Percentiles rank a stretch among this genome's conserved stretches.
phyloP scores from a whole-genome alignment of 108 stramenopile genomes.

The Cyclostephanos invisitatus region DNA sequence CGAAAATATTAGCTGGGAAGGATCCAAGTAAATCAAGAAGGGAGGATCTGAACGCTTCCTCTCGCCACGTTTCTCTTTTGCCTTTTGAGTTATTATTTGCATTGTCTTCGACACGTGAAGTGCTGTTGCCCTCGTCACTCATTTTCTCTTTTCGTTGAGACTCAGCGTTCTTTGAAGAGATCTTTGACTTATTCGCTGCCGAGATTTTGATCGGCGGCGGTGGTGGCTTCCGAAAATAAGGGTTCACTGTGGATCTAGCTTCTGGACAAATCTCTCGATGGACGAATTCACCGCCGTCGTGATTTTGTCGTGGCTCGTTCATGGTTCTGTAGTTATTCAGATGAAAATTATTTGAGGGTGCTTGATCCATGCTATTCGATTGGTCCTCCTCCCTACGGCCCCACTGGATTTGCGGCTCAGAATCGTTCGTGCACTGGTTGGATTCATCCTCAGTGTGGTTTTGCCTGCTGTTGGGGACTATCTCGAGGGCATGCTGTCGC shows the following conservation, averaged over 20 bases:
- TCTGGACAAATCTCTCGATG: background rate
- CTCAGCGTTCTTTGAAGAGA: background rate
- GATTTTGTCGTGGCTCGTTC: background rate
- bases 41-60: slow-evolving; percentile 36
- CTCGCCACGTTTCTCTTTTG: slow-evolving; percentile 35
- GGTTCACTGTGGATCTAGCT: background rate
- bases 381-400: background rate
- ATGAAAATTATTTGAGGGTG: background rate
- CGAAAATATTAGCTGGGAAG: slow-evolving; percentile 15
- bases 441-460: background rate
- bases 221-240: slow-evolving; percentile 3
- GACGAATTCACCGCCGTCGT: background rate
- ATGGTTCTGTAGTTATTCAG: slow-evolving; percentile 1
- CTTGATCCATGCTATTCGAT: background rate
- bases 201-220: background rate
- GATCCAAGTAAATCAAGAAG: slow-evolving; percentile 32
- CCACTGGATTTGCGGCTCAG: background rate
- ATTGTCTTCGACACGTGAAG: background rate
- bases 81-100: background rate
- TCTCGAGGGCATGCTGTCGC: background rate
- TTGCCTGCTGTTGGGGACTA: background rate
- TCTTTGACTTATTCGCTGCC: background rate
- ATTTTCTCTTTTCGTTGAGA: slow-evolving; percentile 7
- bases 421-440: background rate
- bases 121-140: background rate